Conservation (phyloP, 148 eudicot species). For the Camellia sinensis region DNA sequence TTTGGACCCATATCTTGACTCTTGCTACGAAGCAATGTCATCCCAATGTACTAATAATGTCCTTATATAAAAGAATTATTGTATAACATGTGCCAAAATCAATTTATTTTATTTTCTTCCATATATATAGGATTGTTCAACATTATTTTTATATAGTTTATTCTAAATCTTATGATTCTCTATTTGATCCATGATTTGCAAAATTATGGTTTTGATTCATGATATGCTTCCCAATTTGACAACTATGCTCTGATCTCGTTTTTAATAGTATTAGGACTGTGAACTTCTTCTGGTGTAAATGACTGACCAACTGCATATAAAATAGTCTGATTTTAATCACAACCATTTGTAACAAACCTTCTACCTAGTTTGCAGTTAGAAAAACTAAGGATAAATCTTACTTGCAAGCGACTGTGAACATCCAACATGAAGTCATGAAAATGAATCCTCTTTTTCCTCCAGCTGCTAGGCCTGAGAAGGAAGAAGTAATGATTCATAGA, state of each 20-base stretch:
- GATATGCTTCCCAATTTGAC: too few species aligned
- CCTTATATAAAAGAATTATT: too few species aligned
- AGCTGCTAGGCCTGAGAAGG: conserved; percentile 62
- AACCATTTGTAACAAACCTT: neutral
- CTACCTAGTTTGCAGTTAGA: neutral
- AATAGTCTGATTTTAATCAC: neutral
- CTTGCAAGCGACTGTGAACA: conserved; percentile 89
- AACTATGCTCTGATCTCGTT: neutral
- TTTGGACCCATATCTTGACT: too few species aligned
- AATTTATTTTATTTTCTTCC: too few species aligned
- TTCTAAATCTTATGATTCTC: too few species aligned
- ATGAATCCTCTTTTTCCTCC: conserved; percentile 94
- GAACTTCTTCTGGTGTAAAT: neutral
- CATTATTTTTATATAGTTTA: too few species aligned
- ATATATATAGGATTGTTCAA: too few species aligned
- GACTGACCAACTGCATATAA: neutral
- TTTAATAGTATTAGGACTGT: neutral
- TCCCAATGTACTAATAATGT: too few species aligned
- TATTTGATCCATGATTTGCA: too few species aligned
- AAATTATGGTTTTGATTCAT: too few species aligned
- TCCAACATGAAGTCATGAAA: conserved; percentile 96
- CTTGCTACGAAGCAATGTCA: too few species aligned
- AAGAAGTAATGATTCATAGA: neutral
- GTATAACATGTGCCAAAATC: too few species aligned
- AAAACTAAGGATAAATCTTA: conserved; percentile 26